Evolutionary conservation across 2,329 filamentous ascomycete species (phyloP), one percentile per base, ranked within the genome.

Genomic region (Calonectria ilicicola): DNA sequence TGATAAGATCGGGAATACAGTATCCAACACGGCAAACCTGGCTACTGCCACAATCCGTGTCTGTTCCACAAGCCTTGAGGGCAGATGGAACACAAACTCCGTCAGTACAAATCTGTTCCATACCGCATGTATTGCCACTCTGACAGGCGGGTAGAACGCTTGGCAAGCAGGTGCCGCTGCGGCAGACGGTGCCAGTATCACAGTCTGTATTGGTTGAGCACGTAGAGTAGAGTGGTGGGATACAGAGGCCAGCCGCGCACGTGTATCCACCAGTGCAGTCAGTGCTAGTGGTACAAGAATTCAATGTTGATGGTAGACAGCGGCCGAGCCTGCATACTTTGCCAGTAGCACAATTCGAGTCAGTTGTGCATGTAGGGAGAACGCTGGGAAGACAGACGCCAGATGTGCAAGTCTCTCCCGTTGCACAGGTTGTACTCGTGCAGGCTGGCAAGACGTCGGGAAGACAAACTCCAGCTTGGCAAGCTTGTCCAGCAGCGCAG

Each of bases 71-170:
- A 17, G 26, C 27, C 7, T 32, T 32, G 1, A 72, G 19, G 0
- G 14, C 35, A 10, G n/a, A 27, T 3, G 70, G 70, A 15, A 72
- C 15, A 19, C 70, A 72, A 19, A 72, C 51, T 26, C 70, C 70
- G 1, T 14, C 60, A 3, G 47, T 15, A 44, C 62, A 68, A 38
- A 42, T 65, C 26, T 65, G 65, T 17, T 46, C 70, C 3, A 47
- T 19, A 5, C 19, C 21, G n/a, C 70, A 72, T 10, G 21, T 21
- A 2, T 27, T 46, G 12, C 47, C 47, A n/a, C 21, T 51, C n/a
- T 51, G 38, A 10, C 69, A 72, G 3, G 7, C 27, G 12, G 69
- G 46, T 3, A 72, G 23, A 5, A 38, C 32, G 5, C 10, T 53
- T 1, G 69, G 69, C 3, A 72, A 35, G 21, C 69, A 72, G 19